A percentile compares a stretch with the other conserved stretches of the same genome.
Conservation (phyloP, 179 eudicot species). For the Beta lomatogona region DNA sequence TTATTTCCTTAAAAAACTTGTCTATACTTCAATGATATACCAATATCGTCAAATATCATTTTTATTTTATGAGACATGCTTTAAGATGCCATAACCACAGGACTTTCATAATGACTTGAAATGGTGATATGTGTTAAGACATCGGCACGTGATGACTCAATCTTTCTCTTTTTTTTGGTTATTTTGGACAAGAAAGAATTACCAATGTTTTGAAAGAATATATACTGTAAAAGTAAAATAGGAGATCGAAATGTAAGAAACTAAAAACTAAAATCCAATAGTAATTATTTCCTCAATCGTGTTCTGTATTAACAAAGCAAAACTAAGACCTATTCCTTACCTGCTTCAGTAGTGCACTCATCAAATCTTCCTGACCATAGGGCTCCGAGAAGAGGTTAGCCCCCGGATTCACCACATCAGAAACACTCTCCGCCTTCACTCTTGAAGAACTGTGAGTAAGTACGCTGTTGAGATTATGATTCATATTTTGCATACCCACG, state of each 20-base stretch:
- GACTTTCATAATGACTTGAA: background rate
- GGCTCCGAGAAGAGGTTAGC: slow-evolving; percentile 45
- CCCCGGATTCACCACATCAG: slow-evolving; percentile 48
- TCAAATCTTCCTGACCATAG: slow-evolving; percentile 73
- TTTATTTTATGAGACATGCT: background rate
- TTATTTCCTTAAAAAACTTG: background rate
- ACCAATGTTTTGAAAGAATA: background rate
- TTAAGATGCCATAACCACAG: background rate
- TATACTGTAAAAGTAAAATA: background rate
- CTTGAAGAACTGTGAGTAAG: slow-evolving; percentile 39
- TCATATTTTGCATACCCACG: slow-evolving; percentile 31
- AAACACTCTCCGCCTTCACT: slow-evolving; percentile 59
- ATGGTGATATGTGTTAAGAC: background rate
- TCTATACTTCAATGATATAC: background rate
- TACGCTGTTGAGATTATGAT: slow-evolving; percentile 38
- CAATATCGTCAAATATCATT: background rate
- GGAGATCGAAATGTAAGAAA: background rate
- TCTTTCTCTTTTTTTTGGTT: background rate
- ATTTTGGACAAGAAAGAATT: background rate
- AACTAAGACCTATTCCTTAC: slow-evolving; percentile 40
- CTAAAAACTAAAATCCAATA: slow-evolving; percentile 7
- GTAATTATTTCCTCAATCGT: slow-evolving; percentile 7
- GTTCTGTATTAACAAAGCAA: slow-evolving; percentile 16
- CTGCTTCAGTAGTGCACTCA: slow-evolving; percentile 79
- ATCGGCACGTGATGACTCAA: background rate